phyloP scores from a whole-genome alignment of 2,329 filamentous ascomycete genomes.

The Aspergillus novofumigatus region DNA sequence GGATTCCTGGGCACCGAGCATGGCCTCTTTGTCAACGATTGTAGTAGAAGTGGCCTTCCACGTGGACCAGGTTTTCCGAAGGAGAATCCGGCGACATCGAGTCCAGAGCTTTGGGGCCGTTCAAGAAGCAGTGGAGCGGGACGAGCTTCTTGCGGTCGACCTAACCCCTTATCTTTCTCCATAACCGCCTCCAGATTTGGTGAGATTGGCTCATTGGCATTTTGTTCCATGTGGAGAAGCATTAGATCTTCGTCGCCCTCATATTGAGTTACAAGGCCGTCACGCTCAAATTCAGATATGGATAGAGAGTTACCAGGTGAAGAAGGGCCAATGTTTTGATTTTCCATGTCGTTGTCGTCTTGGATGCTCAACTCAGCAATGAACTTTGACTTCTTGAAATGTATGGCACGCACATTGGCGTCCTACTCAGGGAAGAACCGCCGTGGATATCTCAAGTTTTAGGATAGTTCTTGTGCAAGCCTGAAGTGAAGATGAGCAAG shows the following conservation, averaged over 20 bases:
- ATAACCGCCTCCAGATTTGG: slow-evolving; percentile 13
- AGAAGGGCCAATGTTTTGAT: neutral
- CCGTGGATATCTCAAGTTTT: neutral
- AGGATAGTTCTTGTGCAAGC: neutral
- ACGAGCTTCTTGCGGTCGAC: slow-evolving; percentile 3
- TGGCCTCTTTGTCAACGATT: slow-evolving; percentile 8
- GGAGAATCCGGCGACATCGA: slow-evolving; percentile 27
- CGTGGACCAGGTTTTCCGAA: slow-evolving; percentile 30
- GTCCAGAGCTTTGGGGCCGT: slow-evolving; percentile 27
- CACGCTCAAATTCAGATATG: neutral
- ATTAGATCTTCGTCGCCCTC: slow-evolving; percentile 17
- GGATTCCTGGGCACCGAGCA: neutral
- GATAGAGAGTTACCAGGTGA: neutral
- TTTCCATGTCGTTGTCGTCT: neutral
- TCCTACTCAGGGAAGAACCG: neutral
- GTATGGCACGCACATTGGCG: neutral
- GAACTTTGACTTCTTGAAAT: neutral
- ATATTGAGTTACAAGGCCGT: neutral
- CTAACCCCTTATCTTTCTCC: slow-evolving; percentile 12
- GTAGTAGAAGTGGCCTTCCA: slow-evolving; percentile 21
- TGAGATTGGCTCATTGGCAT: slow-evolving; percentile 11
- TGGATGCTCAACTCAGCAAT: neutral
- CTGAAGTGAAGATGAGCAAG: neutral
- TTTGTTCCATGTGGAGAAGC: slow-evolving; percentile 15
- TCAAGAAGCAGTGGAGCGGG: slow-evolving; percentile 24